phyloP scores from a whole-genome alignment of 139 green algal genomes.

The Chlorella sp. region DNA sequence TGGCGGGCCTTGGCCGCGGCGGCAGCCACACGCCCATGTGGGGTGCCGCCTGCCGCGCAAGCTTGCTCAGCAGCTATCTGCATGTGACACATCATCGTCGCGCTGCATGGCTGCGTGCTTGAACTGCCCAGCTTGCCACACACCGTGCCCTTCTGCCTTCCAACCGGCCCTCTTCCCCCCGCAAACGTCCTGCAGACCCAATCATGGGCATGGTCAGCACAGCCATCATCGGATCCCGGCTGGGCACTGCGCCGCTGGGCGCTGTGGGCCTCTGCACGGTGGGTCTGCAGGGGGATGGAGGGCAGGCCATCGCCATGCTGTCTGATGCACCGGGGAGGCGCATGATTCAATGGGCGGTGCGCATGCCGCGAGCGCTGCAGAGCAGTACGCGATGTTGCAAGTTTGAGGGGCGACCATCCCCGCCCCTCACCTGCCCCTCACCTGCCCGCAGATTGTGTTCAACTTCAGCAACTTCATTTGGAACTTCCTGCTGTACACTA shows the following conservation, averaged over 20 bases:
- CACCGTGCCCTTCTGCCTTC: too few relatives aligned
- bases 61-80: neutral
- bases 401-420: too few relatives aligned
- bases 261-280: slow-evolving; percentile 36
- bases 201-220: slow-evolving; percentile 48
- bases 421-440: neutral
- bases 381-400: too few relatives aligned
- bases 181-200: slow-evolving; percentile 27
- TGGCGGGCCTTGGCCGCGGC: too few relatives aligned
- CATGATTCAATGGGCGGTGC: too few relatives aligned
- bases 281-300: neutral
- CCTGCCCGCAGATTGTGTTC: too few relatives aligned
- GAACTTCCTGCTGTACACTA: slow-evolving; percentile 56
- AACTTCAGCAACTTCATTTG: slow-evolving; percentile 1
- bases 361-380: too few relatives aligned
- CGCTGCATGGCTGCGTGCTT: neutral
- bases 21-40: neutral
- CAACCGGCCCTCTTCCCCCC: neutral
- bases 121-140: too few relatives aligned
- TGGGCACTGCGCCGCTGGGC: slow-evolving; percentile 43
- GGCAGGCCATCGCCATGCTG: too few relatives aligned
- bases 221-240: slow-evolving; percentile 40
- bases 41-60: neutral
- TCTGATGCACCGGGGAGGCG: too few relatives aligned
- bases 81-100: neutral